Conservation (phyloP, 768 basidiomycete genomes). For the Amanita exitialis region DNA sequence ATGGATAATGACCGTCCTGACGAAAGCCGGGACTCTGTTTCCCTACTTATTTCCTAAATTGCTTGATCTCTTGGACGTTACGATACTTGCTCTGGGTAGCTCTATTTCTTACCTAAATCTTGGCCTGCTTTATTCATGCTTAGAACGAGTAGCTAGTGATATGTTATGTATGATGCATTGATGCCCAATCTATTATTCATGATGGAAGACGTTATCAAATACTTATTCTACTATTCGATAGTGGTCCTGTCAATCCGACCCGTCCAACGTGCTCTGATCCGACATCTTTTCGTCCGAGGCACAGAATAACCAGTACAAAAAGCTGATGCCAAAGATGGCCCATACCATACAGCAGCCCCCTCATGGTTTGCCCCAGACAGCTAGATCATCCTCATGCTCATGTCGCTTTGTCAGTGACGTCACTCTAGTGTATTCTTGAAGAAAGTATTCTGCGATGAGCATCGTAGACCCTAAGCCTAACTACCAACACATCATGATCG, state of each 20-base stretch:
- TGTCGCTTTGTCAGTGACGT: too few relatives aligned
- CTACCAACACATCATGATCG: too few relatives aligned
- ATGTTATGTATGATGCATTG: neutral
- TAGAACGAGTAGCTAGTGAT: neutral
- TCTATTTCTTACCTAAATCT: neutral
- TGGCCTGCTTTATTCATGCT: neutral
- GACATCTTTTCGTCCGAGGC: conserved; percentile 17
- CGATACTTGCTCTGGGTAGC: neutral
- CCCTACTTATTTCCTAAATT: conserved; percentile 2
- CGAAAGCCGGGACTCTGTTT: neutral
- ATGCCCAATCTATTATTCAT: too few relatives aligned
- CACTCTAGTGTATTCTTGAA: too few relatives aligned
- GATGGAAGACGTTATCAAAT: too few relatives aligned
- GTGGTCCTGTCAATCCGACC: conserved; percentile 15
- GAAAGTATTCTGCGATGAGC: too few relatives aligned
- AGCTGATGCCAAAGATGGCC: conserved; percentile 27
- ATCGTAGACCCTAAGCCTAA: too few relatives aligned
- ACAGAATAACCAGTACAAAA: conserved; percentile 26
- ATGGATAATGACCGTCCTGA: neutral
- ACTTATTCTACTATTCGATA: too few relatives aligned
- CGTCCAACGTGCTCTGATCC: conserved; percentile 9
- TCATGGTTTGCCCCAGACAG: too few relatives aligned
- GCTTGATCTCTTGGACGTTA: conserved; percentile 1
- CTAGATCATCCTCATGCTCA: too few relatives aligned
- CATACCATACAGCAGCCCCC: too few relatives aligned